A percentile compares a stretch with the other conserved stretches of the same genome.
Evolutionary conservation across 768 basidiomycete species (phyloP).

Genomic region (Naematelia aurantialba): DNA sequence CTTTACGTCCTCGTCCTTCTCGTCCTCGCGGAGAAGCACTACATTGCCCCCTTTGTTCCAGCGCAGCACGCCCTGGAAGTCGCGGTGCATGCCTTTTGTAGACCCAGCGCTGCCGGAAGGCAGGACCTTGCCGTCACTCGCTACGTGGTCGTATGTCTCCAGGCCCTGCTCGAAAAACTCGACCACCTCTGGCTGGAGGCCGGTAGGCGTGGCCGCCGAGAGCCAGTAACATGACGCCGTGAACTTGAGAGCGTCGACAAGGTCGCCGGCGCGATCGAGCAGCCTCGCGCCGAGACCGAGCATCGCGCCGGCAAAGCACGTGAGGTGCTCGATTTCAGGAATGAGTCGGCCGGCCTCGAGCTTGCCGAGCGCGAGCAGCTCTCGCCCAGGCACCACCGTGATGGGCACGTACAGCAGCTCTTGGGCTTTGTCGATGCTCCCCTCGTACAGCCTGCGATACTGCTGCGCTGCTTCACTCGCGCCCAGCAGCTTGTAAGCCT

Average conservation of each 20-base stretch:
- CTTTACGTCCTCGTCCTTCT: neutral
- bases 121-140: neutral
- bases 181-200: slow-evolving; percentile 46
- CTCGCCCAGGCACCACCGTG: slow-evolving; percentile 38
- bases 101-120: too few species aligned
- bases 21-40: neutral
- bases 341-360: slow-evolving; percentile 23
- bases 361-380: slow-evolving; percentile 34
- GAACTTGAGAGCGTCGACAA: slow-evolving; percentile 42
- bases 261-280: slow-evolving; percentile 48
- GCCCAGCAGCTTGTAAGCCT: slow-evolving; percentile 51
- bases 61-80: neutral
- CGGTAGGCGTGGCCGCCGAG: slow-evolving; percentile 40
- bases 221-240: slow-evolving; percentile 52
- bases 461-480: slow-evolving; percentile 34
- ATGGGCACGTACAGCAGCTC: slow-evolving; percentile 45
- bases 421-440: slow-evolving; percentile 47
- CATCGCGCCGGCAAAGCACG: slow-evolving; percentile 54
- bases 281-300: slow-evolving; percentile 52
- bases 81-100: neutral
- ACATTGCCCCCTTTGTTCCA: neutral
- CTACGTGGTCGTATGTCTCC: slow-evolving; percentile 5
- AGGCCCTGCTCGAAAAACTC: slow-evolving; percentile 29
- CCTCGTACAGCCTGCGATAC: slow-evolving; percentile 49
- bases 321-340: slow-evolving; percentile 43